A percentile compares a stretch with the other conserved stretches of the same genome.
These are phyloP conservation scores for Verticillium isaacii DNA, from an alignment of 2,329 filamentous ascomycete species.

Conservation along the genomic window DNA sequence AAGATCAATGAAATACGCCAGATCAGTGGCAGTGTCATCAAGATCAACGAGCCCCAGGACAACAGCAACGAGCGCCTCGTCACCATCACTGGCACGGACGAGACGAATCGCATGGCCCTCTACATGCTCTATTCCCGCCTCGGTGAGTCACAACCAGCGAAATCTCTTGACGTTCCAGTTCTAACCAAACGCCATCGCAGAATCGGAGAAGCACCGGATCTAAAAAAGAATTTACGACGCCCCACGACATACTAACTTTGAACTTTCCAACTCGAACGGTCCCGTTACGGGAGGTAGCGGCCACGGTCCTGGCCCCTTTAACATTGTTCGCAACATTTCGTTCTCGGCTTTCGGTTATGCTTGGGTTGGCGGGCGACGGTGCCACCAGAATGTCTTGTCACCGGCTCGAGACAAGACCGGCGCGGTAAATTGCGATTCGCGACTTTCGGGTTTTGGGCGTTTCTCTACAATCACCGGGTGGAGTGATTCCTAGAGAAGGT, in stretches of 20 bases:
- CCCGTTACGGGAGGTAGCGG: slow-evolving; percentile 11
- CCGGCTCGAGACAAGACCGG: background rate
- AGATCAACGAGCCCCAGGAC: slow-evolving; percentile 99
- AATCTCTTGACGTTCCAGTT: background rate
- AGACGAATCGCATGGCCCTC: slow-evolving; percentile 99
- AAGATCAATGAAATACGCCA: slow-evolving; percentile 99
- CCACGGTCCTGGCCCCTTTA: background rate
- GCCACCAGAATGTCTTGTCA: background rate
- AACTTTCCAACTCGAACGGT: slow-evolving; percentile 10
- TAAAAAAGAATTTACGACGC: slow-evolving; percentile 19
- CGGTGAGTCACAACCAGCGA: slow-evolving; percentile 50
- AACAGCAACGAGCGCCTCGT: slow-evolving; percentile 98
- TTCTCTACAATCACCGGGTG: slow-evolving; percentile 1
- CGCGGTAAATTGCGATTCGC: background rate
- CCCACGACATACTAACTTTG: slow-evolving; percentile 1
- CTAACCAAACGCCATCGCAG: slow-evolving; percentile 17
- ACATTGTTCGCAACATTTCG: background rate
- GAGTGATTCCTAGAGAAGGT: slow-evolving; percentile 1
- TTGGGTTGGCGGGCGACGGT: background rate
- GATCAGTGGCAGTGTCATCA: slow-evolving; percentile 95
- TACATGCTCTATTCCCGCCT: slow-evolving; percentile 99
- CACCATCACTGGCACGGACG: slow-evolving; percentile 94
- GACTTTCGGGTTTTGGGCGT: background rate
- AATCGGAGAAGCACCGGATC: slow-evolving; percentile 41
- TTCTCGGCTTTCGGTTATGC: background rate